Percentiles rank a stretch among this genome's conserved stretches.
phyloP scores from a whole-genome alignment of 2,329 filamentous ascomycete species.

The Aureobasidium lini region DNA sequence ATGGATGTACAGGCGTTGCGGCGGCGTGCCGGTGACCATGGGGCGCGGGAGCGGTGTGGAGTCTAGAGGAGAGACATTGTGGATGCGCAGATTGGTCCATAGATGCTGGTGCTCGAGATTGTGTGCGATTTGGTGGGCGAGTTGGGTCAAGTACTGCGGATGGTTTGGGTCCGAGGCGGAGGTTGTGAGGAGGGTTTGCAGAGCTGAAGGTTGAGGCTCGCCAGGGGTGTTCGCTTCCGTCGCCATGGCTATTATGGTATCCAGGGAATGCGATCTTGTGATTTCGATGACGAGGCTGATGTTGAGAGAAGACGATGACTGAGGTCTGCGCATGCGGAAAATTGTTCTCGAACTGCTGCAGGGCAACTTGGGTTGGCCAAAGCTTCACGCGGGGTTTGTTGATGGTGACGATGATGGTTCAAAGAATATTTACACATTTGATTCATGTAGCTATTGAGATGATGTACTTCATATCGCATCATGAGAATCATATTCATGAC shows the following conservation, averaged over 20 bases:
- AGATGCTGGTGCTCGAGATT: conserved; percentile 70
- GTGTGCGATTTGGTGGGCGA: conserved; percentile 56
- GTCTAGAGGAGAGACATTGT: conserved; percentile 27
- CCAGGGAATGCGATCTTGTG: background rate
- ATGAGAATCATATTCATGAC: background rate
- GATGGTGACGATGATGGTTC: background rate
- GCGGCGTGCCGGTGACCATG: conserved; percentile 65
- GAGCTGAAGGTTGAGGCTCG: conserved; percentile 16
- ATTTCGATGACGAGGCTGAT: background rate
- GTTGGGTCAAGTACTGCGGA: conserved; percentile 32
- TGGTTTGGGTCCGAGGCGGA: conserved; percentile 14
- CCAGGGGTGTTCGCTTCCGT: background rate
- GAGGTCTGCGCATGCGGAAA: background rate
- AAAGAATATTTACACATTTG: background rate
- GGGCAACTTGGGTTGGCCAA: background rate
- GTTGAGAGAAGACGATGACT: background rate
- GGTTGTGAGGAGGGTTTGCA: conserved; percentile 18
- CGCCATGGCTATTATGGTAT: background rate
- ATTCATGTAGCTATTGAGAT: background rate
- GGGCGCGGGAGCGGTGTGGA: conserved; percentile 44
- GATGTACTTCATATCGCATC: background rate
- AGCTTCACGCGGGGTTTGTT: background rate
- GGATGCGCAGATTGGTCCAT: conserved; percentile 57
- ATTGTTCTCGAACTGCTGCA: conserved; percentile 7
- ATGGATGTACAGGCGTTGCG: conserved; percentile 66